phyloP scores from a whole-genome alignment of 73 alveolate genomes.

The Paramecium primaurelia region DNA sequence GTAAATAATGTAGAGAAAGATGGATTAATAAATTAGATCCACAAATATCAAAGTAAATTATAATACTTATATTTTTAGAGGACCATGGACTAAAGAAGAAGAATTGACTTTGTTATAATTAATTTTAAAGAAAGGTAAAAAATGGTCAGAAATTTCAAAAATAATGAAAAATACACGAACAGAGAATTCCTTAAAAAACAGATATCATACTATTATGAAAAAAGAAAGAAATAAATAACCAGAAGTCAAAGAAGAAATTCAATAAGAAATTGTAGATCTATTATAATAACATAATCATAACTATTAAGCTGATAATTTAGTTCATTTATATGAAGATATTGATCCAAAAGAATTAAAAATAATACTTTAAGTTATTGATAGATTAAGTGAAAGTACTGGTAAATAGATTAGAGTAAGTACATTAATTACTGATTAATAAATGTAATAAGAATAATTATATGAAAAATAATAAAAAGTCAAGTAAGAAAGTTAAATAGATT shows the following conservation, averaged over 20 bases:
- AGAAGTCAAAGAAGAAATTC: slow-evolving; percentile 6
- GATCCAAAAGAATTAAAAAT: slow-evolving; percentile 39
- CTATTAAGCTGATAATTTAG: slow-evolving; percentile 24
- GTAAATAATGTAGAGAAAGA: slow-evolving; percentile 61
- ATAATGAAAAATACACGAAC: slow-evolving; percentile 50
- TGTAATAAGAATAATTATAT: not conserved
- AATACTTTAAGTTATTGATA: slow-evolving; percentile 4
- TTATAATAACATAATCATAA: not conserved
- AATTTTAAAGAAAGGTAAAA: slow-evolving; percentile 52
- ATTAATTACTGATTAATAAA: slow-evolving; percentile 2
- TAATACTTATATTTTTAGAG: not conserved
- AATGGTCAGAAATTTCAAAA: slow-evolving; percentile 61
- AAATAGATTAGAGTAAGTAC: slow-evolving; percentile 18
- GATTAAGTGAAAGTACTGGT: not conserved
- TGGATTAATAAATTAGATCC: slow-evolving; percentile 62
- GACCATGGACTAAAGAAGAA: slow-evolving; percentile 62
- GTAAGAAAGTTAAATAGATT: not conserved
- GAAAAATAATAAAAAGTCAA: not conserved
- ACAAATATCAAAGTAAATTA: not conserved
- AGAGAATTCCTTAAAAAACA: slow-evolving; percentile 48
- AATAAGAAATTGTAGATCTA: slow-evolving; percentile 39
- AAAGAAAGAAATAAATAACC: slow-evolving; percentile 52
- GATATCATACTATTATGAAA: slow-evolving; percentile 56
- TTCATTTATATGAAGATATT: slow-evolving; percentile 45
- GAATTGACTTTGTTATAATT: slow-evolving; percentile 38